Base-by-base conservation (phyloP, 1,139 yeast genomes). In the Debaryomyces subglobosus region DNA sequence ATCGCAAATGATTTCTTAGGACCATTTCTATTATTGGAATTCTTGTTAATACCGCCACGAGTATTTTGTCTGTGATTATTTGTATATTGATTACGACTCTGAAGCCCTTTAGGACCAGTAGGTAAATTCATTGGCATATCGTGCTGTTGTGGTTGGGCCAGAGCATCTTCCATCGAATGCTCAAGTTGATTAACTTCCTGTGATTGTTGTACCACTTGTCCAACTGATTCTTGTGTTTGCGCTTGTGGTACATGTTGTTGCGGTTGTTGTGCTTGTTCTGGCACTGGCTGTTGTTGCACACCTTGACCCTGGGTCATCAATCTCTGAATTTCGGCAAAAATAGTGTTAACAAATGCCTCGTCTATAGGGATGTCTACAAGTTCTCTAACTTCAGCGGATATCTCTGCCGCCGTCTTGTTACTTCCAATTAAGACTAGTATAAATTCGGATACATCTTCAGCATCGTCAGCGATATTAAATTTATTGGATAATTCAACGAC, bases 371-470 rank as follows among this genome's bases (percentile, higher is more conserved):
- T 79, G 45, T 88, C 90, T 52, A 88, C 82, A 46, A 89, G 70
- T 39, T 83, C 82, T 35, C 79, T 71, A 37, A 90, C 77, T 62
- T 90, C 96, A 8, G 68, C 65, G 5, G 82, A 77, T 40, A 89
- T 86, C 53, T 86, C 89, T 8, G 73, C 76, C 9, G 85, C 79
- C 5, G 84, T 69, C 61, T 88, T 85, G 56, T 85, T 83, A 59
- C 88, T 88, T 24, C 86, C 84, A 50, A 89, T 84, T 70, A 89
- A 74, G 49, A 88, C 79, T 20, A 85, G 79, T 51, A 90, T 83
- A 62, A 83, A 90, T 62, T 90, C 96, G 13, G 96, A 89, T 37
- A 88, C 86, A 62, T 86, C 90, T 41, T 75, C 82, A 29, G 89
- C 84, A 62, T 89, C 96, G 52, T 87, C 96, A 6, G 64, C 64